Base-by-base conservation (phyloP, 2,329 filamentous ascomycete species). In the Diaporthe amygdali region DNA sequence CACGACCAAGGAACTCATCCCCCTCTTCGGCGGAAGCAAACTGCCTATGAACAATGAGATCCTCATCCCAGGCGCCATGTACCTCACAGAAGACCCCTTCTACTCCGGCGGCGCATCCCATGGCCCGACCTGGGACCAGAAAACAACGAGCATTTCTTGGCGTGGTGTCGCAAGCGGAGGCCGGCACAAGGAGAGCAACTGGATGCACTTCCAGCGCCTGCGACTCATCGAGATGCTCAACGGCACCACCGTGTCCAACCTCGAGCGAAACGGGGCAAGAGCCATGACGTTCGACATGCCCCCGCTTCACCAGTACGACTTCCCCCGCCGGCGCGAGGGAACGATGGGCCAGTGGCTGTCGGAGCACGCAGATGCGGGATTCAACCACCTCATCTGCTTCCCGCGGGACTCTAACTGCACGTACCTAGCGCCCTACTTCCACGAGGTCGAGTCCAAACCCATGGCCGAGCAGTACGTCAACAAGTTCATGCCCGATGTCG, bases 181-280 rank as follows among this genome's bases (percentile, higher is more conserved):
- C 2, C 82, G 84, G 34, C 80, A 84, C 55, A 81, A 81, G 69
- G 76, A 76, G n/a, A 78, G 89, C 54, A 92, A 88, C 72, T 94
- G 92, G 91, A 85, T 84, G 41, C 87, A 89, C 44, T 92, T 93
- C 75, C 92, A 94, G 73, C 89, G 92, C n/a, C 91, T 93, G 75
- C 90, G 92, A 5, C 89, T 94, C 71, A 83, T 93, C 32, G 84
- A 90, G 71, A 92, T 93, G 90, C 82, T 92, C 59, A 93, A 94
- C 75, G 87, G 86, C 10, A 91, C 89, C 1, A 86, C 83, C 22
- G 88, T 91, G 27, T 78, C 79, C 34, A 76, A 79, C 10, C 82
- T 87, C 39, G 87, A 91, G 76, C 76, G 80, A 47, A 76, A 78
- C 20, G 78, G 75, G 44, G 74, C 79, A 59, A 80, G 82, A 46